A percentile compares a stretch with the other conserved stretches of the same genome.
Conservation (phyloP, 345 rosid genomes). For the Orychophragmus violaceus region DNA sequence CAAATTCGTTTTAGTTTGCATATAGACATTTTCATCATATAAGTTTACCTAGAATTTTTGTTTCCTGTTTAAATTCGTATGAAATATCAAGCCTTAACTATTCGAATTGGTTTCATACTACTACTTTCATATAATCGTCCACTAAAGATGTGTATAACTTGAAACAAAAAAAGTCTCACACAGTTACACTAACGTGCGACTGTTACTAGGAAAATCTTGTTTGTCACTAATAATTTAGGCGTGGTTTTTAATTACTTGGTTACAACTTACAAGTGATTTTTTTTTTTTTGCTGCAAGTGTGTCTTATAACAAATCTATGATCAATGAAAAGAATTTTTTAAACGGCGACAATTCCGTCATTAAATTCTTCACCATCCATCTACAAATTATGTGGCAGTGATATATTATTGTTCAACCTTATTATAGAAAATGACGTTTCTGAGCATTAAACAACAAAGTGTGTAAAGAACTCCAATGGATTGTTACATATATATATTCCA, state of each 20-base stretch:
- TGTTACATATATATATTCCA: constrained; percentile 11
- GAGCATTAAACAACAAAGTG: not conserved
- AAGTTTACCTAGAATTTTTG: not conserved
- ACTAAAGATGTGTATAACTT: not conserved
- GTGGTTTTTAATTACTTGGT: not conserved
- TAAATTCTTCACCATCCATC: not conserved
- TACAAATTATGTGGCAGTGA: not conserved
- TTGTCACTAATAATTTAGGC: not conserved
- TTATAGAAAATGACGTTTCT: not conserved
- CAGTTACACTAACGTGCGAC: not conserved
- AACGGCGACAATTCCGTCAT: not conserved
- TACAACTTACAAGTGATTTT: not conserved
- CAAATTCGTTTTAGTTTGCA: not conserved
- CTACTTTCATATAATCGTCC: not conserved
- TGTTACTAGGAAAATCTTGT: not conserved
- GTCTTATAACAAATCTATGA: not conserved
- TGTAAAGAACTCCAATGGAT: not conserved
- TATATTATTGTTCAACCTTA: not conserved
- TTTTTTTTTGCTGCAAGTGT: too few species aligned
- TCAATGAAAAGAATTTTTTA: not conserved
- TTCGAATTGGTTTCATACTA: not conserved
- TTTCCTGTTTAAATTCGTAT: not conserved
- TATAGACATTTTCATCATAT: not conserved
- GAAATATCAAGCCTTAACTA: not conserved
- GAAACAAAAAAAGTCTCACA: not conserved